Percentiles rank a stretch among this genome's conserved stretches.
Conservation (phyloP, 2,329 filamentous ascomycete genomes). For the Exophiala sideris region DNA sequence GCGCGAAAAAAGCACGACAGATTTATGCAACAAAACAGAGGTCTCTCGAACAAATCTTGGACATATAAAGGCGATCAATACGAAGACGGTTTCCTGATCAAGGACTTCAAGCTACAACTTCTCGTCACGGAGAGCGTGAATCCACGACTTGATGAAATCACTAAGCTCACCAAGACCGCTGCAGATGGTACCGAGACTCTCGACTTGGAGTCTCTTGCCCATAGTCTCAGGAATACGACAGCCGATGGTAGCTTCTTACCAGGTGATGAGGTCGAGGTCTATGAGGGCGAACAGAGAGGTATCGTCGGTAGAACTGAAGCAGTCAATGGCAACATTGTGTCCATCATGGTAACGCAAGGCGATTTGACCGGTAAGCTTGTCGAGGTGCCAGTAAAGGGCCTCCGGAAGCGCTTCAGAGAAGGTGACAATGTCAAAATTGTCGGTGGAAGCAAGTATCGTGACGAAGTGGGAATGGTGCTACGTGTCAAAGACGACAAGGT, state of each 20-base stretch:
- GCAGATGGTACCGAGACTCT: constrained; percentile 93
- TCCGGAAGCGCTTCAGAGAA: constrained; percentile 87
- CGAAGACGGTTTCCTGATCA: constrained; percentile 87
- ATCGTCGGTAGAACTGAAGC: constrained; percentile 81
- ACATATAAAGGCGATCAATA: constrained; percentile 86
- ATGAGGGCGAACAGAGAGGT: constrained; percentile 89
- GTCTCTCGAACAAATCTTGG: constrained; percentile 66
- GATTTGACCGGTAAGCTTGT: constrained; percentile 78
- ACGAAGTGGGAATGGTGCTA: constrained; percentile 96
- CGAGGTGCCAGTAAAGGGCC: constrained; percentile 85
- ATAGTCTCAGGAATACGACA: constrained; percentile 81
- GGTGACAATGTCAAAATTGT: constrained; percentile 99
- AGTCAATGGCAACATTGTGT: constrained; percentile 88
- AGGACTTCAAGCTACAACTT: constrained; percentile 86
- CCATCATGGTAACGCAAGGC: constrained; percentile 78
- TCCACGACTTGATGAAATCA: constrained; percentile 89
- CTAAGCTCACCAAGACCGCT: constrained; percentile 81
- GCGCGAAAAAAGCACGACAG: constrained; percentile 81
- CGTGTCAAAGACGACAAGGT: constrained; percentile 89
- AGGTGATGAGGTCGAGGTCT: constrained; percentile 95
- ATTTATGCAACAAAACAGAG: constrained; percentile 50
- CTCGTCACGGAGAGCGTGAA: constrained; percentile 87
- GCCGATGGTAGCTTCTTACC: constrained; percentile 81
- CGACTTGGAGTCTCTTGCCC: constrained; percentile 84
- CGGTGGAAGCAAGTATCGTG: constrained; percentile 86